Base-by-base conservation (phyloP, 441 rosid species). In the Adansonia madagascariensis region DNA sequence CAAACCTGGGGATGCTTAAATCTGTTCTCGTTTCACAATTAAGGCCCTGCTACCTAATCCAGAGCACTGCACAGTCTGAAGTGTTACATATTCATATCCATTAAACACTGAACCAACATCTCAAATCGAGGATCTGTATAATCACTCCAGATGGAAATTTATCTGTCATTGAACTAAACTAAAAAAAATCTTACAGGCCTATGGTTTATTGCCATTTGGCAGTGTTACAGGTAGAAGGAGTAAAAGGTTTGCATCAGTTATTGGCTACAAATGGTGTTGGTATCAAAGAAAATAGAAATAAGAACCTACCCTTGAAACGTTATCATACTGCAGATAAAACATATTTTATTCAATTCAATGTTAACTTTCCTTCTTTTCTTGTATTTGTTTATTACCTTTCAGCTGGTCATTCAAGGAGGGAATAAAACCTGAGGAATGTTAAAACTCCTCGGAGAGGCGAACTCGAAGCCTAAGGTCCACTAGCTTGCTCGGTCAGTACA, bases 401-500 rank as follows among this genome's bases (percentile, higher is more conserved):
- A 8, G 62, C 62, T 57, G 62, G 62, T 57, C 62, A 20, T 18
- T 22, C 27, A 11, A n/a, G 65, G 65, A 60, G 65, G 41, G 41
- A n/a, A 60, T 11, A 24, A 11, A 24, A 60, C 41, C 65, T 60
- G 65, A 60, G 64, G 35, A 59, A 59, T 59, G 39, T 59, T 59
- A 31, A 59, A 59, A 59, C 65, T 24, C 65, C 41, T 24, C 27
- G 65, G 6, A 60, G n/a, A 60, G 66, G 27, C 8, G 8, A 60
- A 60, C 35, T 17, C 41, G 35, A 43, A 27, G 73, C 53, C 41
- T 47, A 69, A 44, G 57, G 56, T 69, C 56, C 57, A 69, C 53
- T 66, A 64, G 47, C 69, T 46, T 67, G 71, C 17, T 67, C 31
- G 3, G 55, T 3, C 9, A 44, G 41, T 68, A 49, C 73, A 69